These are phyloP conservation scores for Bipolaris cookei DNA, from an alignment of 2,329 filamentous ascomycete species.

Conservation along the genomic window DNA sequence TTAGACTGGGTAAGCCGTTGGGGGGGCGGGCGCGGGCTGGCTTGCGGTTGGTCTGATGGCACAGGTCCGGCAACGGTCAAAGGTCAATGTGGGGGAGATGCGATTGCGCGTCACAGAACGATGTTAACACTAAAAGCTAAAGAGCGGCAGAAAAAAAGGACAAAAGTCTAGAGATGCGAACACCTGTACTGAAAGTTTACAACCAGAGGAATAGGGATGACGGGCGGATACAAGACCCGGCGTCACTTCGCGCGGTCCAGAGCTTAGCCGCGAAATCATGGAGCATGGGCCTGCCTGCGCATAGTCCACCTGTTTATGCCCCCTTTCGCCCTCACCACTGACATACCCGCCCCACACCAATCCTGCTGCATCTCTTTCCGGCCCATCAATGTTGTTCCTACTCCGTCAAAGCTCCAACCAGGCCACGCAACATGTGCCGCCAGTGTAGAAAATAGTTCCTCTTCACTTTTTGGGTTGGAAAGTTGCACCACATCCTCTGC, in stretches of 20 bases:
- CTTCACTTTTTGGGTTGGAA: too few species aligned
- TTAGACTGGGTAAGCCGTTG: not conserved
- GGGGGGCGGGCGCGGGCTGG: constrained; percentile 3
- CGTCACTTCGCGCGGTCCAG: constrained; percentile 10
- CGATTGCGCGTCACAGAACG: constrained; percentile 16
- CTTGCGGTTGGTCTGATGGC: constrained; percentile 21
- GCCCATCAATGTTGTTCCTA: too few species aligned
- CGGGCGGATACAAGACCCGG: not conserved
- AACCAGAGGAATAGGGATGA: constrained; percentile 16
- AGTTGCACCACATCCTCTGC: not conserved
- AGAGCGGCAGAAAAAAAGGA: constrained; percentile 10
- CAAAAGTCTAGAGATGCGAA: not conserved
- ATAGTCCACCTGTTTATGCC: constrained; percentile 9
- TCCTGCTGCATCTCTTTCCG: too few species aligned
- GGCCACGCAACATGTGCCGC: too few species aligned
- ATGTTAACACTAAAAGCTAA: constrained; percentile 13
- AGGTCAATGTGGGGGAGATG: constrained; percentile 28
- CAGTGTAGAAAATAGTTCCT: too few species aligned
- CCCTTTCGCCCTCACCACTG: constrained; percentile 1
- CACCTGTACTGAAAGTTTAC: constrained; percentile 4
- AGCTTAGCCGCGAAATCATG: constrained; percentile 17
- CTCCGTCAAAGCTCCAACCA: too few species aligned
- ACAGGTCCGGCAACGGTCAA: constrained; percentile 25
- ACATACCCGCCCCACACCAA: not conserved
- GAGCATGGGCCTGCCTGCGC: constrained; percentile 11